These are phyloP conservation scores for Colletotrichum sp. DNA, from an alignment of 2,329 filamentous ascomycete genomes.

Conservation along the genomic window DNA sequence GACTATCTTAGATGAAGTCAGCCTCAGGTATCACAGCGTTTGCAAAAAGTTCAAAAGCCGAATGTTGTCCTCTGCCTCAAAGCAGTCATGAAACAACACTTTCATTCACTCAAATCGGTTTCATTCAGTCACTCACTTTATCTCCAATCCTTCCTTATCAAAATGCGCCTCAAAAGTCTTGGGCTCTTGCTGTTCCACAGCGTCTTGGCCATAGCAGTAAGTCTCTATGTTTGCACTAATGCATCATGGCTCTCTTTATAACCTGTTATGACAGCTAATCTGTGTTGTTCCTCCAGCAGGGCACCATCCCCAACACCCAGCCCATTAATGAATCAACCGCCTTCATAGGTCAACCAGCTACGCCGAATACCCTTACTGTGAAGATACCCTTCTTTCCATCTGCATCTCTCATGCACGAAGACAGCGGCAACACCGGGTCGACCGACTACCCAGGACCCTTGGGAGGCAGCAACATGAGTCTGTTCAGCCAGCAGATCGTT, in stretches of 20 bases:
- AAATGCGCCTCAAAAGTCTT: background rate
- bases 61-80: too few species aligned
- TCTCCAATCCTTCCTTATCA: background rate
- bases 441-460: background rate
- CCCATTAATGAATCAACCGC: background rate
- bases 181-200: too few species aligned
- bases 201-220: background rate
- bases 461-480: background rate
- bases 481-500: background rate
- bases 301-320: background rate
- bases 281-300: background rate
- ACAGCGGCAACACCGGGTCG: background rate
- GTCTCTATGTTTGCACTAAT: background rate
- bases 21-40: background rate
- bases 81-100: background rate
- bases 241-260: too few species aligned
- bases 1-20: background rate
- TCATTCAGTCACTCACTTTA: background rate
- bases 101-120: background rate
- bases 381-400: background rate
- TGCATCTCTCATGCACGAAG: background rate
- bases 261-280: background rate
- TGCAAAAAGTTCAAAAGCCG: background rate
- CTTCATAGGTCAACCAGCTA: background rate
- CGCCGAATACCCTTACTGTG: background rate